Base-by-base conservation (phyloP, 2,329 filamentous ascomycete genomes). In the Fusarium sp. region DNA sequence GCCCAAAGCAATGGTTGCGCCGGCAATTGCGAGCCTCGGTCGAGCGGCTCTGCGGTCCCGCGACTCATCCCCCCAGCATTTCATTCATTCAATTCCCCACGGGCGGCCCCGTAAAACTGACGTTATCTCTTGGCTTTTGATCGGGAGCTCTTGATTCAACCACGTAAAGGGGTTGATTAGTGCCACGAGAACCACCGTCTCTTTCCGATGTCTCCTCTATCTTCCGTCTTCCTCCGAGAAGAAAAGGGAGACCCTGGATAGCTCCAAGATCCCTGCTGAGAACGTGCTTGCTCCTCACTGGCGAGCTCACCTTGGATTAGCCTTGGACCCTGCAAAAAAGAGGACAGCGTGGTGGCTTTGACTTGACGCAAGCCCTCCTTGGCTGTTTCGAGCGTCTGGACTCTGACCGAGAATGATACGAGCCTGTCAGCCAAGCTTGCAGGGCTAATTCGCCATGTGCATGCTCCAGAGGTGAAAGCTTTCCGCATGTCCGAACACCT, bases 11-110 rank as follows among this genome's bases (percentile, higher is more conserved):
- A 71, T 18, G 14, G 47, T 40, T 29, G 65, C 56, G 64, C 70
- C 72, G 76, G 74, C 62, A 77, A 70, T 71, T 64, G 66, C 38
- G 52, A 37, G 62, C 65, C 66, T 77, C 76, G 76, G 76, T 24
- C 68, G 70, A 78, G 72, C 68, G 76, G 76, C 74, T 74, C 65
- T 76, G 75, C 67, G 64, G 62, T 65, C 61, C 71, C 66, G 64
- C 47, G 27, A 52, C 47, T 52, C 47, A 29, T n/a, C 47, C 54
- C 18, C 34, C 54, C 54, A n/a, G 54, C 31, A 57, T 22, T 56
- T 59, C 50, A 22, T 31, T 22, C 38, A 54, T 70, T 27, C 20
- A 56, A 20, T 57, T 35, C 56, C 34, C 52, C 75, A 75, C 72
- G 66, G 66, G 65, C 73, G 66, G 65, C 73, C 71, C 71, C 61